Conservation (phyloP, 768 basidiomycete genomes). For the Roridomyces roridus region DNA sequence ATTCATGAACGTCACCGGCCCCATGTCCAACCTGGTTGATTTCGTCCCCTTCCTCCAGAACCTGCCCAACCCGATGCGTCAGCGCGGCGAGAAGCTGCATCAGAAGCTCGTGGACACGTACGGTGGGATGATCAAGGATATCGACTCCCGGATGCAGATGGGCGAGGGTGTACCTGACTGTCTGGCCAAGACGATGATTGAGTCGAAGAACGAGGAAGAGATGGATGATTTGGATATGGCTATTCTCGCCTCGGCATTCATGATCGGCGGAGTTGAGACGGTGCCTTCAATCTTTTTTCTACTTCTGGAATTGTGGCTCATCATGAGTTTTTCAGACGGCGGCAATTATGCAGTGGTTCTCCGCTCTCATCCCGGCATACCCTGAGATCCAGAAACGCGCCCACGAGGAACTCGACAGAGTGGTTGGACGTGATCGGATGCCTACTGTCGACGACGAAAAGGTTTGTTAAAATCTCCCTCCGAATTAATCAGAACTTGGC, state of each 20-base stretch:
- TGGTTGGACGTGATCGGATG: conserved; percentile 35
- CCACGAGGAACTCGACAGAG: conserved; percentile 37
- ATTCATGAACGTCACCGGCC: conserved; percentile 54
- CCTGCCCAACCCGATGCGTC: conserved; percentile 43
- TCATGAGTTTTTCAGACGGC: conserved; percentile 34
- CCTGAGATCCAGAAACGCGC: conserved; percentile 35
- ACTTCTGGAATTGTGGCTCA: not conserved
- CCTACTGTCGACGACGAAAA: conserved; percentile 38
- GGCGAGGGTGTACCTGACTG: conserved; percentile 50
- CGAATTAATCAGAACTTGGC: not conserved
- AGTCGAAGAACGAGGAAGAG: conserved; percentile 38
- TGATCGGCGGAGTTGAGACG: conserved; percentile 53
- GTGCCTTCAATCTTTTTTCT: conserved; percentile 27
- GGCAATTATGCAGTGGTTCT: conserved; percentile 46
- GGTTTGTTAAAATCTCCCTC: not conserved
- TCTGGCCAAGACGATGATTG: conserved; percentile 45
- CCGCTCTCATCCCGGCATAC: conserved; percentile 40
- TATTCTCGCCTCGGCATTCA: conserved; percentile 48
- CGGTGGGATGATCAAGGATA: conserved; percentile 44
- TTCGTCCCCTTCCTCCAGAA: conserved; percentile 49
- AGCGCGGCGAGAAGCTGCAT: conserved; percentile 47
- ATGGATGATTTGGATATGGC: conserved; percentile 46
- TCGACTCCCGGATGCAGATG: conserved; percentile 40
- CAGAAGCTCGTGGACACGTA: conserved; percentile 42
- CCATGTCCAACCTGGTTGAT: conserved; percentile 51